Percentiles rank a stretch among this genome's conserved stretches.
Conservation (phyloP, 2,329 filamentous ascomycete species). For the Diaporthe citriasiana region DNA sequence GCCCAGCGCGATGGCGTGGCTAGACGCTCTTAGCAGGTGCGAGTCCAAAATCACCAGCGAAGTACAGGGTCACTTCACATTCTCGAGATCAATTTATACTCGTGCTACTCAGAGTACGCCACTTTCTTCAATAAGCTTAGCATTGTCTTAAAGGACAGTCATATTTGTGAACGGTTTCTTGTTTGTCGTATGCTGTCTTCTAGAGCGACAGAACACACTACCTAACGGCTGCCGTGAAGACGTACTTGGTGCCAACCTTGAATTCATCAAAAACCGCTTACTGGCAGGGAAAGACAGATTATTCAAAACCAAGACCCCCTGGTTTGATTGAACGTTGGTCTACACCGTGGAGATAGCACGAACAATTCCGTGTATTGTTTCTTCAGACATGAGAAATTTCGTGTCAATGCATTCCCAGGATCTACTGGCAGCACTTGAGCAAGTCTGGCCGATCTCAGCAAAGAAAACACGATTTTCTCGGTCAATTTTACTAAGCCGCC, state of each 20-base stretch:
- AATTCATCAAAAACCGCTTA: no score
- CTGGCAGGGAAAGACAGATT: neutral
- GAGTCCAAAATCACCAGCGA: neutral
- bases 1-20: neutral
- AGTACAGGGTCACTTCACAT: no score
- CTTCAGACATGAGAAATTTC: neutral
- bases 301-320: neutral
- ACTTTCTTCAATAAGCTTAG: neutral
- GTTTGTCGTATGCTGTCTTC: neutral
- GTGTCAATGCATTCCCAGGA: neutral
- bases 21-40: no score
- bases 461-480: neutral
- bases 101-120: neutral
- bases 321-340: neutral
- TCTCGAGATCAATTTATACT: neutral
- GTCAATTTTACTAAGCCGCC: neutral
- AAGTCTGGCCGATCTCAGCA: neutral
- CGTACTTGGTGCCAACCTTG: no score
- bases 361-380: neutral
- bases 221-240: neutral
- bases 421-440: no score
- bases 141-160: rapidly evolving
- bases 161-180: neutral
- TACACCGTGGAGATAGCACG: neutral
- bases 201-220: neutral